Percentiles rank a stretch among this genome's conserved stretches.
phyloP scores from a whole-genome alignment of 805 yeast genomes.

The Monosporozyma aerobia region DNA sequence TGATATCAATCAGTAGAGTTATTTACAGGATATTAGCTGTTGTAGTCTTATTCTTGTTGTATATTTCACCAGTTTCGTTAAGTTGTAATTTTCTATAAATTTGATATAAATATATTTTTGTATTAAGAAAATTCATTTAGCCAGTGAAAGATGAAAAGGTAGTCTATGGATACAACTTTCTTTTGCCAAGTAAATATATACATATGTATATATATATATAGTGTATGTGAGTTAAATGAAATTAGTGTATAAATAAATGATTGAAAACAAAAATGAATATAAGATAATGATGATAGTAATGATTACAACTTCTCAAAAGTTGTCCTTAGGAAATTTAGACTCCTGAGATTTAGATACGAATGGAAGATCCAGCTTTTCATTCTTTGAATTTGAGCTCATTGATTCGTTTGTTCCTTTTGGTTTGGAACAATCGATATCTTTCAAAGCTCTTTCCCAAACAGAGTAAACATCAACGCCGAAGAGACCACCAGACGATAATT shows the following conservation, averaged over 20 bases:
- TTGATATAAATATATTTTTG: neutral
- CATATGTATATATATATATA: neutral
- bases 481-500: constrained; percentile 23
- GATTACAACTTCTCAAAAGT: neutral
- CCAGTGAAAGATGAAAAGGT: neutral
- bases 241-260: neutral
- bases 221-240: neutral
- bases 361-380: constrained; percentile 10
- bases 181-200: neutral
- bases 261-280: neutral
- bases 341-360: constrained; percentile 5
- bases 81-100: neutral
- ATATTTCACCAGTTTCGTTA: neutral
- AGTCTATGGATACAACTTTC: neutral
- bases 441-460: constrained; percentile 29
- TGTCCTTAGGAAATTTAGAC: neutral
- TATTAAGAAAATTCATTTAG: neutral
- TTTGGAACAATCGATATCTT: constrained; percentile 1
- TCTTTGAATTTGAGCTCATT: neutral
- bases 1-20: neutral
- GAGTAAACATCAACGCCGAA: constrained; percentile 31
- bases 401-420: neutral
- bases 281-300: neutral
- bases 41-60: neutral
- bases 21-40: neutral